Base-by-base conservation (phyloP, 1,139 yeast species). In the Kodamaea fungicola region DNA sequence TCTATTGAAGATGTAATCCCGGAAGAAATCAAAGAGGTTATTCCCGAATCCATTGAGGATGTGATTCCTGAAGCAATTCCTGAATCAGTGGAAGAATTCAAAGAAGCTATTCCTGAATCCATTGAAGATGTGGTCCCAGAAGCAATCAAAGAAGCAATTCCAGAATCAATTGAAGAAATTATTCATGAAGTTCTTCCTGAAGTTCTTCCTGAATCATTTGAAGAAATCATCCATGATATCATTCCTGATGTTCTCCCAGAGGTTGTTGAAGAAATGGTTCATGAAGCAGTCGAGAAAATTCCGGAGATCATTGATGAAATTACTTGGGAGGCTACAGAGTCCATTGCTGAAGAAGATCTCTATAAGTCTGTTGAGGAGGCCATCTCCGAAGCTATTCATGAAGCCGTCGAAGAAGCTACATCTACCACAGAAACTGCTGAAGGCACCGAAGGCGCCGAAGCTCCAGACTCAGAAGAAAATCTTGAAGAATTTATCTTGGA, bases 61-160 rank as follows among this genome's bases (percentile, higher is more conserved):
- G 35, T 30, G 9, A 38, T 26, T 10, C 41, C 29, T 25, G 47
- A 36, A 25, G 39, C 41, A 13, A 31, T 31, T 10, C 37, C 32
- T 31, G 45, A 28, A 27, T 28, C 29, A 6, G 34, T 22, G 3
- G 42, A 22, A 26, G 31, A 27, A 9, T 10, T 29, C 9, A 31
- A 33, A 7, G 12, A 26, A n/a, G 13, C 32, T 3, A 19, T 12
- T 13, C n/a, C 28, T 9, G 26, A 19, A 12, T 16, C 27, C 3
- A 19, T 28, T 10, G 10, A 30, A 30, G 22, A 9, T 6, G 7
- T 31, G 3, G 4, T 28, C 26, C 27, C 30, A 21, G 35, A 35
- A 19, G 22, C 31, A 27, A 28, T 35, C 10, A 22, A 21, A 12
- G 32, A 35, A 31, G 23, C 33, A 19, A 25, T 21, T 16, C 30